Base-by-base conservation (phyloP, 2,329 filamentous ascomycete species). In the Xylariaceae sp. region DNA sequence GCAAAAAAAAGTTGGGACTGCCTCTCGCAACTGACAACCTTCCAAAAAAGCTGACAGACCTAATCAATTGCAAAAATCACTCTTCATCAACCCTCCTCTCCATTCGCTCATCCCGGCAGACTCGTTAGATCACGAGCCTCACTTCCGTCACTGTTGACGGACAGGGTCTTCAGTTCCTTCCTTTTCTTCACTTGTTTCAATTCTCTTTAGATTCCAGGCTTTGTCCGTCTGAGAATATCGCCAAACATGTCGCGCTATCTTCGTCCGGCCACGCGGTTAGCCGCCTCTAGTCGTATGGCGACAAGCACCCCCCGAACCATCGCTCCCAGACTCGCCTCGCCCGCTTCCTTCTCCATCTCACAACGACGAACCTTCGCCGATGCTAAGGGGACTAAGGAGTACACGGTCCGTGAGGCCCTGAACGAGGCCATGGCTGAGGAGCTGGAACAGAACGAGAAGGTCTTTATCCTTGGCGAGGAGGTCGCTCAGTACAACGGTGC, bases 401-500 rank as follows among this genome's bases (percentile, higher is more conserved):
- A 95, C 71, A 95, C 92, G 31, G 92, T 98, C 59, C 81, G 92
- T 71, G 92, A 98, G 64, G 92, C 92, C 44, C 74, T 98, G 61
- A 98, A 98, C 66, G 90, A 98, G 74, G 92, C 92, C 45, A 82
- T 98, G 62, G 88, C 88, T 33, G 92, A 98, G 74, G 92, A 98
- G 76, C 81, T 98, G 67, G 89, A 96, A 75, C 65, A 69, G 62
- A 94, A 98, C 69, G 76, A 83, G 50, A 97, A 96, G 76, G 89
- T 96, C 56, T 98, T 96, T 67, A 72, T 98, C 54, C 68, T 98
- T 43, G 92, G 92, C 59, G 92, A 98, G 76, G 92, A 98, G 73
- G 92, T 98, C 61, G 92, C 92, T 59, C 92, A 98, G 71, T 98
- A 98, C 76, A 98, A 98, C 68, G 92, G 92, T 75, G 90, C 90